A percentile compares a stretch with the other conserved stretches of the same genome.
phyloP scores from a whole-genome alignment of 208 protist species.

The Herpetomonas muscarum region DNA sequence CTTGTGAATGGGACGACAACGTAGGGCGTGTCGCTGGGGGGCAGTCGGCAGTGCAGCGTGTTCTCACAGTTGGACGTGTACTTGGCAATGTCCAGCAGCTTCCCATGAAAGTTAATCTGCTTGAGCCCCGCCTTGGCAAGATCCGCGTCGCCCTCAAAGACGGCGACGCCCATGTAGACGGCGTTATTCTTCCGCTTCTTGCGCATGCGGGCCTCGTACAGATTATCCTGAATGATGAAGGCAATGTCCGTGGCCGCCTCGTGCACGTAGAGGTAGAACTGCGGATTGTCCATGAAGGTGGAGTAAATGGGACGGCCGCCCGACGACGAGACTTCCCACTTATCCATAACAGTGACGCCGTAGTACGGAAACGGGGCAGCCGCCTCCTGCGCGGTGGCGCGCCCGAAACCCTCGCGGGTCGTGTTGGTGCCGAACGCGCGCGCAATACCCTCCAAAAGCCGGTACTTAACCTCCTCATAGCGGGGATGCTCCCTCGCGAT shows the following conservation, averaged over 20 bases:
- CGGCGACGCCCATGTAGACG: constrained; percentile 88
- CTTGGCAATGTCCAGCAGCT: constrained; percentile 81
- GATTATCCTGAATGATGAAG: constrained; percentile 86
- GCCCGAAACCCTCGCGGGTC: constrained; percentile 74
- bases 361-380: constrained; percentile 78
- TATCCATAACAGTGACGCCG: constrained; percentile 81
- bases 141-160: constrained; percentile 80
- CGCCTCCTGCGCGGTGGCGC: constrained; percentile 74
- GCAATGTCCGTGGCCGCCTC: constrained; percentile 63
- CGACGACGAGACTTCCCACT: constrained; percentile 69
- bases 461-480: constrained; percentile 84
- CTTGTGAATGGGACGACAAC: constrained; percentile 88
- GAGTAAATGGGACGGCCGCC: constrained; percentile 86
- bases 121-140: constrained; percentile 75
- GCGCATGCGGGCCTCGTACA: constrained; percentile 83
- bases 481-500: constrained; percentile 63
- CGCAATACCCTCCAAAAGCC: constrained; percentile 84
- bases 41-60: constrained; percentile 78
- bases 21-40: constrained; percentile 73
- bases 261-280: constrained; percentile 80
- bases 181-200: constrained; percentile 86
- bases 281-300: constrained; percentile 91
- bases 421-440: constrained; percentile 83
- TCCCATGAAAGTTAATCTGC: constrained; percentile 87
- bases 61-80: constrained; percentile 92